Conservation (phyloP, 768 basidiomycete species). For the Mycena venus region DNA sequence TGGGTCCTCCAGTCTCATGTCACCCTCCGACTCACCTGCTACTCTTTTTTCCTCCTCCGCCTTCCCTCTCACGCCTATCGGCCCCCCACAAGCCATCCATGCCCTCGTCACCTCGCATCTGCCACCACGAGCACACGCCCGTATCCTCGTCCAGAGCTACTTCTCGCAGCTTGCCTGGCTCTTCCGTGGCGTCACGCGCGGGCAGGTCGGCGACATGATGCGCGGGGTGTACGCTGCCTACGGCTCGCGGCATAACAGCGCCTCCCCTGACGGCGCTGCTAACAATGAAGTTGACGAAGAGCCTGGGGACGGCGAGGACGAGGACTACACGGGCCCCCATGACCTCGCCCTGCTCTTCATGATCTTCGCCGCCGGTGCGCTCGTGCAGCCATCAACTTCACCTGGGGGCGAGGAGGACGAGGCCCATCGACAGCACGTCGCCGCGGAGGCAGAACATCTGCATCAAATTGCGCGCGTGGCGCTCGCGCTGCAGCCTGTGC, state of each 20-base stretch:
- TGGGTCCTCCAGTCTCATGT: not conserved
- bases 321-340: slow-evolving; percentile 60
- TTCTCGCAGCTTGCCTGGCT: slow-evolving; percentile 65
- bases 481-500: slow-evolving; percentile 73
- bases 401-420: not conserved
- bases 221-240: slow-evolving; percentile 53
- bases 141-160: slow-evolving; percentile 59
- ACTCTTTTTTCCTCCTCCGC: slow-evolving; percentile 64
- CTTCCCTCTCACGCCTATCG: slow-evolving; percentile 77
- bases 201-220: slow-evolving; percentile 60
- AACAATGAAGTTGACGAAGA: slow-evolving; percentile 46
- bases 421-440: slow-evolving; percentile 11
- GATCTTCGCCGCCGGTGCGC: slow-evolving; percentile 67
- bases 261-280: not conserved
- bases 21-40: slow-evolving; percentile 21
- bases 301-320: slow-evolving; percentile 34
- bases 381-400: slow-evolving; percentile 52
- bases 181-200: slow-evolving; percentile 60
- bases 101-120: slow-evolving; percentile 67
- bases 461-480: slow-evolving; percentile 77
- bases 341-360: slow-evolving; percentile 64
- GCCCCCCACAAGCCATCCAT: slow-evolving; percentile 59
- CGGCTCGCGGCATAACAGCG: not conserved
- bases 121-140: slow-evolving; percentile 65
- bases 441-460: slow-evolving; percentile 70